phyloP scores from a whole-genome alignment of 805 yeast species.

The Pichia phayaonensis region DNA sequence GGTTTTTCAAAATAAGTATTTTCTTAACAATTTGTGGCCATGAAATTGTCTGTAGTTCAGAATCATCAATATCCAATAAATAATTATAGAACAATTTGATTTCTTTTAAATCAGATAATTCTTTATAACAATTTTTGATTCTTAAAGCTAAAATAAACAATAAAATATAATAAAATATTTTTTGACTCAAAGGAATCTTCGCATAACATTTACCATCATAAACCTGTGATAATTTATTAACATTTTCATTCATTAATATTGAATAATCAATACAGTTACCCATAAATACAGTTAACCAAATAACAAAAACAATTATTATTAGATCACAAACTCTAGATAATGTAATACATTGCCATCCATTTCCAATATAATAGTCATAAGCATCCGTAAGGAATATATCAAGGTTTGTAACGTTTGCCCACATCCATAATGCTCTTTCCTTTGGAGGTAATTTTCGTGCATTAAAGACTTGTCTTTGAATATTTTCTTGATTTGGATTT shows the following conservation, averaged over 20 bases:
- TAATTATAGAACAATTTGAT: conserved; percentile 69
- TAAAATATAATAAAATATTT: conserved; percentile 58
- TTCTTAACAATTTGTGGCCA: conserved; percentile 84
- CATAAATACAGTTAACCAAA: conserved; percentile 70
- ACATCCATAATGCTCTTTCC: conserved; percentile 85
- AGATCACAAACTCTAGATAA: conserved; percentile 59
- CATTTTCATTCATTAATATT: conserved; percentile 20
- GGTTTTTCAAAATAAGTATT: conserved; percentile 66
- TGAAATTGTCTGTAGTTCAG: conserved; percentile 84
- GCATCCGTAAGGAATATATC: conserved; percentile 81
- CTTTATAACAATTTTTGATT: conserved; percentile 47
- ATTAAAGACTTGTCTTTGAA: conserved; percentile 5
- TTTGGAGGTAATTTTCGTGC: conserved; percentile 42
- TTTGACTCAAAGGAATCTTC: conserved; percentile 39
- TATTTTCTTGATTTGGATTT: background rate
- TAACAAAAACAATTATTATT: conserved; percentile 69
- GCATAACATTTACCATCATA: conserved; percentile 41
- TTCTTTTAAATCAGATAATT: conserved; percentile 61
- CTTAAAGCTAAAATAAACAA: conserved; percentile 45
- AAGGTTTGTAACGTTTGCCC: conserved; percentile 93
- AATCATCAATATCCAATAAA: conserved; percentile 63
- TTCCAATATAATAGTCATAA: conserved; percentile 76
- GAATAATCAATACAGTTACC: conserved; percentile 71
- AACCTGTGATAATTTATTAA: conserved; percentile 36
- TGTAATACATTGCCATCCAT: conserved; percentile 76